Conservation (phyloP, 331 rosid genomes). For the Pyracantha coccinea region DNA sequence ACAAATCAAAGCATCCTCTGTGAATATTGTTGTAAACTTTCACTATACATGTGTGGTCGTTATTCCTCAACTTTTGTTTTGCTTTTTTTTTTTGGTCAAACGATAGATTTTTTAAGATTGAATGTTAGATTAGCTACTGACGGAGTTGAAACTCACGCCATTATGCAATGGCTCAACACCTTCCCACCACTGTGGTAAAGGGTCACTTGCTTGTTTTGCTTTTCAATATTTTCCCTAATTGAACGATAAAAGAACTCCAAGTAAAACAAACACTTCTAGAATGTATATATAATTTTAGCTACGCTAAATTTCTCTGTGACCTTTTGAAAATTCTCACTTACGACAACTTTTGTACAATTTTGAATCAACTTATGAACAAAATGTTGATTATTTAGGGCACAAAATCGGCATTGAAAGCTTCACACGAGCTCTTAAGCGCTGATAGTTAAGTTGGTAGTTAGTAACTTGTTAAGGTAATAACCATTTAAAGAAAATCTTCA, state of each 20-base stretch:
- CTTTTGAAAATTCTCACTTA: not conserved
- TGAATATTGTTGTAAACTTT: no score
- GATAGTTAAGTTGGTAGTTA: not conserved
- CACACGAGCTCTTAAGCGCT: not conserved
- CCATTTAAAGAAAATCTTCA: not conserved
- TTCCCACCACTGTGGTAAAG: no score
- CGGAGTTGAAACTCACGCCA: no score
- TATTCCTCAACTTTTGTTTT: no score
- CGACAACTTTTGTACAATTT: not conserved
- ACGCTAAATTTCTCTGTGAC: not conserved
- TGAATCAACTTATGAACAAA: not conserved
- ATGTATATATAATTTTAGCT: no score
- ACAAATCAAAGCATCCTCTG: not conserved
- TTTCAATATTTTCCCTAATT: not conserved
- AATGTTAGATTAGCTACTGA: no score
- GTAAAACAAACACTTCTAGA: not conserved
- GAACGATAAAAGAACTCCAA: not conserved
- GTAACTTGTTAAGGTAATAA: not conserved
- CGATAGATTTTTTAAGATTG: no score
- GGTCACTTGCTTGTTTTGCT: not conserved
- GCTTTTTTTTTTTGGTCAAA: no score
- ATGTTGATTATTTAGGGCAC: not conserved
- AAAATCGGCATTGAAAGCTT: not conserved
- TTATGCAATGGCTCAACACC: no score
- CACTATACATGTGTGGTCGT: no score